Evolutionary conservation across 768 basidiomycete genomes (phyloP).

Genomic region (Podaxis carcinomalis): DNA sequence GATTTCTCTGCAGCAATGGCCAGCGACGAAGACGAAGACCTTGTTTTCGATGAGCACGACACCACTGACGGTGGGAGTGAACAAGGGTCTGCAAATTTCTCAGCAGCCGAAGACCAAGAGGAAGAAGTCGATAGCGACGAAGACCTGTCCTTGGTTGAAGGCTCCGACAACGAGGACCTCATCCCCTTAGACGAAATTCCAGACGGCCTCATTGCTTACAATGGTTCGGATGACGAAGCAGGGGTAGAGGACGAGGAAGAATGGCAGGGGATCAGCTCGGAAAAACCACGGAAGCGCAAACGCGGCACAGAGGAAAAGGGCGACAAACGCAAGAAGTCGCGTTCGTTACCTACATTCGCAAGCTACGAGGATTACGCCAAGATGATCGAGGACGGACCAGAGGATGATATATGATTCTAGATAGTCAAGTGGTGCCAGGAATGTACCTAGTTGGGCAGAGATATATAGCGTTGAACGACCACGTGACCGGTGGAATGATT

Average conservation of each 20-base stretch:
- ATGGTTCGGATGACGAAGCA: constrained; percentile 45
- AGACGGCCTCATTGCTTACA: constrained; percentile 55
- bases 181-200: constrained; percentile 55
- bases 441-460: neutral
- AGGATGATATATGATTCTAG: constrained; percentile 50
- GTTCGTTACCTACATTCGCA: constrained; percentile 74
- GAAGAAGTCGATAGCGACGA: constrained; percentile 30
- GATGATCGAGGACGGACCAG: constrained; percentile 77
- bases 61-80: constrained; percentile 17
- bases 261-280: constrained; percentile 48
- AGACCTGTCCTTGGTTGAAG: constrained; percentile 55
- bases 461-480: neutral
- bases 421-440: neutral
- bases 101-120: constrained; percentile 27
- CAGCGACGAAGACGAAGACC: constrained; percentile 19
- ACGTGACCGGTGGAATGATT: neutral
- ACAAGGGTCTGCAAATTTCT: constrained; percentile 22
- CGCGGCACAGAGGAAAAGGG: constrained; percentile 22
- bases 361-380: constrained; percentile 84
- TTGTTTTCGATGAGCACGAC: constrained; percentile 21
- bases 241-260: constrained; percentile 37
- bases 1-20: constrained; percentile 15
- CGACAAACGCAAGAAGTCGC: constrained; percentile 62
- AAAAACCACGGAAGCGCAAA: constrained; percentile 32
- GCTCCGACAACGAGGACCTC: constrained; percentile 69